These are phyloP conservation scores for Alternaria infectoria DNA, from an alignment of 2,329 filamentous ascomycete genomes.

Conservation along the genomic window DNA sequence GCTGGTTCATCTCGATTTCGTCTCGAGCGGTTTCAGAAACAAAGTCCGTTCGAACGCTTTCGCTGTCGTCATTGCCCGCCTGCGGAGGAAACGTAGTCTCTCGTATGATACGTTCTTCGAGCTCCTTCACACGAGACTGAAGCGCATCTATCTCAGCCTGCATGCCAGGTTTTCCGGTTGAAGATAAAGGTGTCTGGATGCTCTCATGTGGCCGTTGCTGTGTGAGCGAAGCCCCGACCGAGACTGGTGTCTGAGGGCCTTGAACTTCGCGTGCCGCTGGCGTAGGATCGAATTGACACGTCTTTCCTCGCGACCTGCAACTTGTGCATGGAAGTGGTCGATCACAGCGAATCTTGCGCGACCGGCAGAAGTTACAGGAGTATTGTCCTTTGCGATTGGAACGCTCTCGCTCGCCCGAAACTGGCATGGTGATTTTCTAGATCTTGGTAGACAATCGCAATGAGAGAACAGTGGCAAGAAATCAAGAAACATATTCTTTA, in stretches of 20 bases:
- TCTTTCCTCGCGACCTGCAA: conserved; percentile 27
- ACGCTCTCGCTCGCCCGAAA: not conserved
- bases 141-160: not conserved
- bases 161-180: not conserved
- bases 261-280: not conserved
- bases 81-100: not conserved
- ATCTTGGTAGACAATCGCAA: not conserved
- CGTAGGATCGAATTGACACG: conserved; percentile 17
- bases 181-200: not conserved
- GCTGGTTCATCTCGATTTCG: rapidly evolving
- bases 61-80: not conserved
- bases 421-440: not conserved
- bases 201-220: not conserved
- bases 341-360: conserved; percentile 37
- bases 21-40: not conserved
- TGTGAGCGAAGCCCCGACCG: not conserved
- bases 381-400: conserved; percentile 18
- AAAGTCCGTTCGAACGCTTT: not conserved
- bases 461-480: not conserved
- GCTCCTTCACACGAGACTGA: not conserved
- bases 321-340: conserved; percentile 35
- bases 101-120: not conserved
- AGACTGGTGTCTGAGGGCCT: not conserved
- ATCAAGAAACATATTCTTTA: not conserved
- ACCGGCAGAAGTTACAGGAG: conserved; percentile 34